Percentiles rank a stretch among this genome's conserved stretches.
Evolutionary conservation across 352 stramenopile species (phyloP).

Genomic region (Aphanomyces stellatus): DNA sequence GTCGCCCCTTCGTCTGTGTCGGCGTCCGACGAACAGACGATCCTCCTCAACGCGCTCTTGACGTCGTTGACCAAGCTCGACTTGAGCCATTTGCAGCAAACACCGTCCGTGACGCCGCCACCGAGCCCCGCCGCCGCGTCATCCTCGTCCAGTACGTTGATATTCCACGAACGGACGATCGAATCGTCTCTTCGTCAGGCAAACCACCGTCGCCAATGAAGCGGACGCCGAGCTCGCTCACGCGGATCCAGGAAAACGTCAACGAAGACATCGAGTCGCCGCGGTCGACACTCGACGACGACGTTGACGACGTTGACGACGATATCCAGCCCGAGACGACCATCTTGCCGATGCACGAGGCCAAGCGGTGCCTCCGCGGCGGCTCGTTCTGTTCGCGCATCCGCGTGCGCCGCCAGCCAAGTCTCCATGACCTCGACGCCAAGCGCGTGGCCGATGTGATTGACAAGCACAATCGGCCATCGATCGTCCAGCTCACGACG

Average conservation of each 20-base stretch:
- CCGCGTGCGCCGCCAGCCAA: not conserved
- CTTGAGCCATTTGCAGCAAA: not conserved
- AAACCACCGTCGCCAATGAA: not conserved
- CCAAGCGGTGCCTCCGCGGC: not conserved
- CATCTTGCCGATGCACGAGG: slow-evolving; percentile 7
- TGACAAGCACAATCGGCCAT: slow-evolving; percentile 5
- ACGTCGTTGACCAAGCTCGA: not conserved
- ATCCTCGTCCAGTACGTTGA: not conserved
- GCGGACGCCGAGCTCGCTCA: not conserved
- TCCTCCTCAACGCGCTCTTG: slow-evolving; percentile 1
- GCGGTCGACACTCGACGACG: not conserved
- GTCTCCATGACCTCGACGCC: not conserved
- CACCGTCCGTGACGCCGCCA: not conserved
- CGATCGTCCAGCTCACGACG: not conserved
- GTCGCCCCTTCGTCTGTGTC: too few relatives aligned
- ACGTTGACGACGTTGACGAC: not conserved
- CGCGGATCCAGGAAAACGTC: not conserved
- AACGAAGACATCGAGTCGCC: slow-evolving; percentile 7
- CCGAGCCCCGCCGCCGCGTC: not conserved
- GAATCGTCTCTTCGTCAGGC: not conserved
- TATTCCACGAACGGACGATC: not conserved
- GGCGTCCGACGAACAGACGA: not conserved
- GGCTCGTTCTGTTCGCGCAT: slow-evolving; percentile 8
- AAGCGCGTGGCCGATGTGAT: not conserved
- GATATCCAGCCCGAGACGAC: not conserved